A percentile compares a stretch with the other conserved stretches of the same genome.
Conservation (phyloP, 2,329 filamentous ascomycete genomes). For the Thermochaetoides dissita region DNA sequence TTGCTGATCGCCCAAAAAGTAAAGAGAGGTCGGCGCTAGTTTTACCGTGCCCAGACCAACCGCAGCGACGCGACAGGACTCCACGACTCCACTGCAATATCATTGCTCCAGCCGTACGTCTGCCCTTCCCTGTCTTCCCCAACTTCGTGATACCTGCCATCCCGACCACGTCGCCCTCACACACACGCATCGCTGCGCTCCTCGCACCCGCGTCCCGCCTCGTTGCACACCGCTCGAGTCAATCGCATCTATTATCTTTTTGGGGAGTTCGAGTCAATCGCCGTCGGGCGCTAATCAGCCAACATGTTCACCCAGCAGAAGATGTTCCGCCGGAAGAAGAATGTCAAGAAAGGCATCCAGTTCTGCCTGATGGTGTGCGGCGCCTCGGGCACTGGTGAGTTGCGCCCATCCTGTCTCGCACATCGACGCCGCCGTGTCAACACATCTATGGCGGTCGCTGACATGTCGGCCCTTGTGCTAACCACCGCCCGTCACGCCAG, state of each 20-base stretch:
- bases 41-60: conserved; percentile 9
- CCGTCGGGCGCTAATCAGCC: conserved; percentile 8
- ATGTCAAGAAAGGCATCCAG: conserved; percentile 99
- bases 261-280: too few relatives aligned
- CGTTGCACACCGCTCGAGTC: neutral
- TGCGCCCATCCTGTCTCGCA: conserved; percentile 9
- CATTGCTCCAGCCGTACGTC: conserved; percentile 23
- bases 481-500: conserved; percentile 30
- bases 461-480: neutral
- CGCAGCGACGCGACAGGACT: conserved; percentile 10
- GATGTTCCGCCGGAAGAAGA: conserved; percentile 99
- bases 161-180: neutral
- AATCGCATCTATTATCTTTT: conserved; percentile 1
- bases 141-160: conserved; percentile 6
- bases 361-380: conserved; percentile 99
- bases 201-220: conserved; percentile 1
- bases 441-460: neutral
- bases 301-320: conserved; percentile 40
- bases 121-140: conserved; percentile 9
- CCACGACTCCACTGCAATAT: conserved; percentile 11
- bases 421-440: neutral
- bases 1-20: conserved; percentile 4
- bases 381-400: conserved; percentile 90
- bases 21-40: conserved; percentile 10
- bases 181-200: neutral